Base-by-base conservation (phyloP, 2,329 filamentous ascomycete species). In the Clathrospora elynae region DNA sequence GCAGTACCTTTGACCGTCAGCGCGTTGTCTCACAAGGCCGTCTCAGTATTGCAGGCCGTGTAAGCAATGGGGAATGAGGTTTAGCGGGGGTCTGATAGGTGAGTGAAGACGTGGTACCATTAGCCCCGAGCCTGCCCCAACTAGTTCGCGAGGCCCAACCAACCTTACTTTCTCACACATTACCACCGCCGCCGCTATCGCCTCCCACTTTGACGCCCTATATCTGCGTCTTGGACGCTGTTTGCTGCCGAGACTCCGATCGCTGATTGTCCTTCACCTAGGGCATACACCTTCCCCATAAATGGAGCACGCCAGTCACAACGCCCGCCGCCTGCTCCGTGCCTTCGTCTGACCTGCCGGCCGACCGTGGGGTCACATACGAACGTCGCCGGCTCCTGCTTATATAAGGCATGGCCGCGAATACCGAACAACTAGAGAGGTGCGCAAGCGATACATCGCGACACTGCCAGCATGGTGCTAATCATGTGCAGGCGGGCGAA, bases 291-390 rank as follows among this genome's bases (percentile, higher is more conserved):
- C 50, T 48, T 53, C 57, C 59, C 73, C 71, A 81, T 81, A 79
- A 79, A 80, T 82, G 79, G 79, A 80, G 79, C 71, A 73, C 73
- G 72, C 70, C 73, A 71, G 72, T 68, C 67, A 71, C 66, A 63
- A 66, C 70, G 68, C 66, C 67, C 68, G 70, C 71, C 62, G 56
- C 56, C 70, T 74, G 64, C 71, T 73, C 64, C 73, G 75, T 73
- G 75, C 75, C 72, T 74, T 74, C 68, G 79, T 80, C 72, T 84
- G 80, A 81, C 78, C 73, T 74, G 69, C 68, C 72, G 68, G 71
- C 72, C 69, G 73, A 76, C 76, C 75, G 75, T 75, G 73, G 75
- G 73, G 73, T 75, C 70, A 68, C 69, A 57, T 55, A 67, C 64
- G 65, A 66, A 60, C 59, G 37, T 43, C 54, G 58, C 53, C 54